Evolutionary conservation across 306 rosid species (phyloP).

Genomic region (Psophocarpus tetragonolobus): DNA sequence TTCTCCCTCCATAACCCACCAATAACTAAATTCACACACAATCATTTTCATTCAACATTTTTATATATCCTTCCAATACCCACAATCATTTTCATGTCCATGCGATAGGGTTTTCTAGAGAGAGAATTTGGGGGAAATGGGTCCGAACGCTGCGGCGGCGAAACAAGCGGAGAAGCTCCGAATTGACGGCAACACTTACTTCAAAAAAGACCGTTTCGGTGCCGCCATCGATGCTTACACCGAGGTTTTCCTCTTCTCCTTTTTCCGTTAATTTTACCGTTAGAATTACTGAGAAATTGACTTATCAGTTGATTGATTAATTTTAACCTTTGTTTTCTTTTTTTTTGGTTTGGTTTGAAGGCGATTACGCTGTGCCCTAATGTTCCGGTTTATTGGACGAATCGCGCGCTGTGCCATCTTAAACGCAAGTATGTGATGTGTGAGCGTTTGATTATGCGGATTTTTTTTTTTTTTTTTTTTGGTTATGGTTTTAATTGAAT

Average conservation of each 20-base stretch:
- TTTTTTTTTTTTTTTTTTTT: conserved; percentile 4
- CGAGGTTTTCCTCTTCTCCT: conserved; percentile 47
- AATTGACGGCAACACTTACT: conserved; percentile 72
- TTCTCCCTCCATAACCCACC: neutral
- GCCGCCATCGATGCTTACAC: conserved; percentile 98
- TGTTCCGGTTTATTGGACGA: conserved; percentile 77
- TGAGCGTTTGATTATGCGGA: neutral
- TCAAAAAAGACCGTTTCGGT: conserved; percentile 71
- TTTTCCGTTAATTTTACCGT: neutral
- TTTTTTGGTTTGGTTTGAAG: neutral
- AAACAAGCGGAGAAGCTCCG: conserved; percentile 71
- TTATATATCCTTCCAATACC: neutral
- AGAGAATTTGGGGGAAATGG: conserved; percentile 39
- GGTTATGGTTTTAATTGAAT: neutral
- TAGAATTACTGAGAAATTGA: neutral
- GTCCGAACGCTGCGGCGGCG: conserved; percentile 45
- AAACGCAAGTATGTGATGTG: conserved; percentile 89
- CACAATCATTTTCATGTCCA: neutral
- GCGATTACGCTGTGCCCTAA: conserved; percentile 73
- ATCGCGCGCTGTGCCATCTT: conserved; percentile 94
- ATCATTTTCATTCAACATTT: neutral
- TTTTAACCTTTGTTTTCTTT: neutral
- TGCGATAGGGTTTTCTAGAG: neutral
- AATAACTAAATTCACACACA: neutral
- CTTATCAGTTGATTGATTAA: neutral